Conservation (phyloP, 1,139 yeast genomes). For the Pichia sp. region DNA sequence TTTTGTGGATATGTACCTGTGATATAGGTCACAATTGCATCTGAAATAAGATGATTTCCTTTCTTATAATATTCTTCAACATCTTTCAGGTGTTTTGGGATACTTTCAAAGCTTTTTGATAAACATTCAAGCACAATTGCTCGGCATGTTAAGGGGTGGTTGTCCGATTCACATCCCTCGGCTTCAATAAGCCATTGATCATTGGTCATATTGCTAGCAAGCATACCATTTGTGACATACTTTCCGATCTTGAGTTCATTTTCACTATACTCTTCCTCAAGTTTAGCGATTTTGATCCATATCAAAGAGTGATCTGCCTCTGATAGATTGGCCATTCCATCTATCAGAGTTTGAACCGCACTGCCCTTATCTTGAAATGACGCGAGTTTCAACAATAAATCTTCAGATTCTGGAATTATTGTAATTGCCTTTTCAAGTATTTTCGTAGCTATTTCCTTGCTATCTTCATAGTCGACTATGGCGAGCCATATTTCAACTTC, state of each 20-base stretch:
- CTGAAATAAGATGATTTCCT: conserved; percentile 33
- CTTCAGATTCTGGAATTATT: conserved; percentile 54
- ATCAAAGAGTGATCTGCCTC: conserved; percentile 23
- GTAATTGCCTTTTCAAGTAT: conserved; percentile 65
- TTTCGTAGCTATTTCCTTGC: conserved; percentile 41
- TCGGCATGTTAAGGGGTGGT: conserved; percentile 31
- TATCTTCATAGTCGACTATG: conserved; percentile 43
- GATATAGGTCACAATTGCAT: conserved; percentile 41
- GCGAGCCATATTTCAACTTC: conserved; percentile 46
- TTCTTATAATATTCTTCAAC: conserved; percentile 24
- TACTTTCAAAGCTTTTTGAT: conserved; percentile 12
- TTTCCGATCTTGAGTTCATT: conserved; percentile 37
- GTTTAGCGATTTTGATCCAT: conserved; percentile 65
- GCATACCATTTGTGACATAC: conserved; percentile 47
- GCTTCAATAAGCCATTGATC: conserved; percentile 42
- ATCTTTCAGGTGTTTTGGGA: background rate
- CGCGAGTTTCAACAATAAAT: conserved; percentile 46
- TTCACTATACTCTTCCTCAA: conserved; percentile 53
- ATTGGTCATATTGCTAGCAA: conserved; percentile 28
- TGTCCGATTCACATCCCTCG: conserved; percentile 32
- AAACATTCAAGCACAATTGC: conserved; percentile 31
- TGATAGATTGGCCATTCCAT: conserved; percentile 36
- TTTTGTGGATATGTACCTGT: conserved; percentile 43
- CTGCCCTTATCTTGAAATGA: conserved; percentile 30
- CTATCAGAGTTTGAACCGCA: conserved; percentile 50